phyloP scores from a whole-genome alignment of 441 rosid genomes.

The Raphanus hybrid region DNA sequence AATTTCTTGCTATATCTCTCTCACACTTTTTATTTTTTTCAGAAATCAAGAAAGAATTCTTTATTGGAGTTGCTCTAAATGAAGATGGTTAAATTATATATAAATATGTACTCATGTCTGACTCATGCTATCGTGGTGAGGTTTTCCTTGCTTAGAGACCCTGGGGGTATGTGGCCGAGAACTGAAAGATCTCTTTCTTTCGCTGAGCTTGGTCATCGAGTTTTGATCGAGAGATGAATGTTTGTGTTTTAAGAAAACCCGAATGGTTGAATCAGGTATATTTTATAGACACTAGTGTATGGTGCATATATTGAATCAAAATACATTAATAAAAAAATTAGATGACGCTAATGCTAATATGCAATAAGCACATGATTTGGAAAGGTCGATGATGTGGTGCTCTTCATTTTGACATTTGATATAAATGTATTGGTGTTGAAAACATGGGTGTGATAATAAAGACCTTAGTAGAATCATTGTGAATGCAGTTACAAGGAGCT shows the following conservation, averaged over 20 bases:
- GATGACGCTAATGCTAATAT: neutral
- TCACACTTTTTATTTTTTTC: too few species aligned
- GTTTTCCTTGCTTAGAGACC: neutral
- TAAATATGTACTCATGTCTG: neutral
- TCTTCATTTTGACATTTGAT: neutral
- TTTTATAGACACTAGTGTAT: neutral
- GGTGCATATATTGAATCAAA: neutral
- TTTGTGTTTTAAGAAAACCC: neutral
- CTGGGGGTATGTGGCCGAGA: neutral
- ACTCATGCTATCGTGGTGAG: slow-evolving; percentile 13
- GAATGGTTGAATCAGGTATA: neutral
- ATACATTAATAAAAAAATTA: neutral
- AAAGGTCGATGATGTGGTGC: neutral
- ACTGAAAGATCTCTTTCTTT: neutral
- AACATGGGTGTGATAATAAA: neutral
- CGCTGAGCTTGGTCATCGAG: neutral
- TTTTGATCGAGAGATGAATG: neutral
- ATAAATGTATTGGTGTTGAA: neutral
- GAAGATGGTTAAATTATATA: slow-evolving; percentile 16
- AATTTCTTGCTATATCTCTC: too few species aligned
- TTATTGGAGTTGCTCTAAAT: neutral
- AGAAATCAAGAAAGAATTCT: too few species aligned
- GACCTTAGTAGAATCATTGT: neutral
- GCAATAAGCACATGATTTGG: neutral
- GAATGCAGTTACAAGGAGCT: neutral